These are phyloP conservation scores for Tolypocladium tundrense DNA, from an alignment of 2,329 filamentous ascomycete genomes.

Conservation along the genomic window DNA sequence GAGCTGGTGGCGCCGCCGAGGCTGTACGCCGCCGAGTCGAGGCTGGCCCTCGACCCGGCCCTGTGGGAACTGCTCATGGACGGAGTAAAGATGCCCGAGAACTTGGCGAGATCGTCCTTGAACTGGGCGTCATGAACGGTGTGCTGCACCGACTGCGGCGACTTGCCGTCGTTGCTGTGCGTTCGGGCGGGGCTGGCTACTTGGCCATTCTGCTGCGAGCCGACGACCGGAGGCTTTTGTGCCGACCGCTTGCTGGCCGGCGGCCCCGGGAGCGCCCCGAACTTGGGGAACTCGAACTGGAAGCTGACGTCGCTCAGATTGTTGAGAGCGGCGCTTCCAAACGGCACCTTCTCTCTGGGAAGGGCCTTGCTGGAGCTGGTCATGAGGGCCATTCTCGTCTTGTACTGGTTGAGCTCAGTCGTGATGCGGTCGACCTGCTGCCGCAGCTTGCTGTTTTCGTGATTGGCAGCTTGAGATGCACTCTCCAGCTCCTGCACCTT, in stretches of 20 bases:
- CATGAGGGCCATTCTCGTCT: constrained; percentile 66
- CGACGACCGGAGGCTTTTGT: constrained; percentile 20
- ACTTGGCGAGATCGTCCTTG: constrained; percentile 43
- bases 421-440: constrained; percentile 85
- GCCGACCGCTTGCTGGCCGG: constrained; percentile 15
- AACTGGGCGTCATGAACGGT: constrained; percentile 13
- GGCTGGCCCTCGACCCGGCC: constrained; percentile 37
- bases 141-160: constrained; percentile 10
- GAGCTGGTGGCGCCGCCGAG: constrained; percentile 48
- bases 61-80: constrained; percentile 33
- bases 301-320: constrained; percentile 70
- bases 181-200: constrained; percentile 17
- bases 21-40: constrained; percentile 40
- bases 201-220: constrained; percentile 15
- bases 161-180: constrained; percentile 14
- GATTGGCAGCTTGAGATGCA: constrained; percentile 68
- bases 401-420: constrained; percentile 77
- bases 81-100: constrained; percentile 50
- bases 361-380: constrained; percentile 20
- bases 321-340: constrained; percentile 39
- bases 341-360: constrained; percentile 27
- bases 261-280: constrained; percentile 60
- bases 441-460: constrained; percentile 75
- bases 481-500: constrained; percentile 72
- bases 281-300: constrained; percentile 92